Evolutionary conservation across 345 rosid genomes (phyloP), one percentile per base, ranked within the genome.

Genomic region (Dipteronia sinensis): DNA sequence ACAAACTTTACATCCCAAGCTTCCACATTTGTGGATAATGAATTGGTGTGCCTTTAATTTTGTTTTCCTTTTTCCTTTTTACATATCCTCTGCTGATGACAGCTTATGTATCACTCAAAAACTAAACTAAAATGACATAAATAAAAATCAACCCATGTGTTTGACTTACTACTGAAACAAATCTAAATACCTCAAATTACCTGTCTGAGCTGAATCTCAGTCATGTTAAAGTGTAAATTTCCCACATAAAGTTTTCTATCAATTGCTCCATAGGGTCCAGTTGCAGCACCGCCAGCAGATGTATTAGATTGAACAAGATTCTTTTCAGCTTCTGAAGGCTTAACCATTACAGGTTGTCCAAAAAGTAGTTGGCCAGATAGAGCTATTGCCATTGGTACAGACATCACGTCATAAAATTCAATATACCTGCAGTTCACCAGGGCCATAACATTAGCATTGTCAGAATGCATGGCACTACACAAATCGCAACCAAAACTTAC

Each of bases 321-420:
- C 92, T 95, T 95, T 85, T 95, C 98, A 82, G 98, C 98, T 88
- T 95, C 98, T 17, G 98, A 95, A 81, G 98, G 98, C 82, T 95
- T 95, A 71, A 95, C 98, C 98, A 95, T 95, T 70, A 93, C 98
- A 72, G 95, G 98, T 84, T 95, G 98, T 76, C 98, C 98, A 79
- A 93, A 89, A 63, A 95, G 88, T 22, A 86, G 84, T 55, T 95
- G 98, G 71, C 98, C 98, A 76, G 94, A 93, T 62, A 91, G 82
- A 31, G 98, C 97, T 84, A 95, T 93, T n/a, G 97, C 98, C 97
- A 92, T 90, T 27, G 98, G 98, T 72, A 93, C 98, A 44, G 95
- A 91, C 98, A 93, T 93, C 61, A 86, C 95, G 83, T 95, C 97
- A 53, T 91, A 93, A 81, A 93, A 95, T 82, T 95, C 98, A 58